Conservation (phyloP, 768 basidiomycete genomes). For the Suillus bovinus region DNA sequence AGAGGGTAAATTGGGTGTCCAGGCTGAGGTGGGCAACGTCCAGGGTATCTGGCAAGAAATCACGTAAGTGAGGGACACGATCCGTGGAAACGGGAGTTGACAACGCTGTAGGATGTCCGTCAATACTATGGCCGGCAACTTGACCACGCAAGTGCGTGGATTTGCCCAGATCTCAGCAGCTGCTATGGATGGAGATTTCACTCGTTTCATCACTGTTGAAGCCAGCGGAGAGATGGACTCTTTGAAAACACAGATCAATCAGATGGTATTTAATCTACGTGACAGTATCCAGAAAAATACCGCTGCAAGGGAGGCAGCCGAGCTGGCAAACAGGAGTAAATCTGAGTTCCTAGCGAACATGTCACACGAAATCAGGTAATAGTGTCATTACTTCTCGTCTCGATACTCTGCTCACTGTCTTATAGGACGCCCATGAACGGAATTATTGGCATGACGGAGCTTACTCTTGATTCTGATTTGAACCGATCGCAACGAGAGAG, state of each 20-base stretch:
- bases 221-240: constrained; percentile 99
- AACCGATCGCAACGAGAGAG: constrained; percentile 95
- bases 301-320: constrained; percentile 94
- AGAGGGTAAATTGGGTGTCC: constrained; percentile 97
- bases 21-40: constrained; percentile 94
- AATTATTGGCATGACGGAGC: constrained; percentile 99
- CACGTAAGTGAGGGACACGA: constrained; percentile 58
- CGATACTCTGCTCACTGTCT: constrained; percentile 7
- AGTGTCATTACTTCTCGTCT: constrained; percentile 26
- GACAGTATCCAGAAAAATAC: constrained; percentile 99
- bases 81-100: constrained; percentile 1
- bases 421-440: constrained; percentile 99
- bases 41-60: constrained; percentile 99
- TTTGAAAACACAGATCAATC: constrained; percentile 97
- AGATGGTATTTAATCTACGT: constrained; percentile 97
- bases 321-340: constrained; percentile 96
- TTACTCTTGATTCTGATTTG: constrained; percentile 95
- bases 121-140: constrained; percentile 95
- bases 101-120: constrained; percentile 71
- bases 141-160: constrained; percentile 98
- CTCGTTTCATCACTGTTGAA: constrained; percentile 98
- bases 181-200: constrained; percentile 98
- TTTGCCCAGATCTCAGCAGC: constrained; percentile 99
- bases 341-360: constrained; percentile 99
- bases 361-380: constrained; percentile 91